phyloP scores from a whole-genome alignment of 805 yeast genomes.

The Metschnikowia reukaufii region DNA sequence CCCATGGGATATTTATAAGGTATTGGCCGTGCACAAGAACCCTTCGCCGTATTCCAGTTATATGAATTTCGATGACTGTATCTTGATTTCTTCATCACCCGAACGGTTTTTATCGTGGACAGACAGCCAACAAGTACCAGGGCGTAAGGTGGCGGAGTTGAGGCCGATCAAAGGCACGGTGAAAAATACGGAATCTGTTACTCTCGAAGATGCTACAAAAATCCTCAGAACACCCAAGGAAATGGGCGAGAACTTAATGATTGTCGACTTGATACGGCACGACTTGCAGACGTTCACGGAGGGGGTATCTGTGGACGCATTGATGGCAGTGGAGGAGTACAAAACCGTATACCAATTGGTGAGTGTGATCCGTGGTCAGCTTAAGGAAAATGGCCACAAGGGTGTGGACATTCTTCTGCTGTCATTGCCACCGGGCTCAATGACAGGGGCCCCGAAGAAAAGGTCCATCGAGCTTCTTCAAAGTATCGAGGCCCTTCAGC shows the following conservation, averaged over 20 bases:
- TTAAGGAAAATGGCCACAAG: constrained; percentile 39
- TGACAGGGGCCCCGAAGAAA: constrained; percentile 99
- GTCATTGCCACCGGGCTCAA: constrained; percentile 95
- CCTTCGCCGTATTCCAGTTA: constrained; percentile 93
- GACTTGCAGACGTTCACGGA: constrained; percentile 72
- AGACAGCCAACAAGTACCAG: constrained; percentile 28
- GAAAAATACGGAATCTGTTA: constrained; percentile 55
- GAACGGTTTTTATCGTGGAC: constrained; percentile 89
- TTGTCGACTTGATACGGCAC: constrained; percentile 92
- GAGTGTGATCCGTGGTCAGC: constrained; percentile 75
- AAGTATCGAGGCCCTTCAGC: constrained; percentile 48
- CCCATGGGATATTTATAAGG: constrained; percentile 81
- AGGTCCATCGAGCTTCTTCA: constrained; percentile 84
- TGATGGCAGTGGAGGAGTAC: constrained; percentile 93
- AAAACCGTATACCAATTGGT: constrained; percentile 89
- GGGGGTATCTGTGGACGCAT: constrained; percentile 66
- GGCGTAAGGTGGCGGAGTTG: constrained; percentile 58
- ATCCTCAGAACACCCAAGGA: constrained; percentile 85
- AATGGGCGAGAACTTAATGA: constrained; percentile 94
- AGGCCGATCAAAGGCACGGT: constrained; percentile 98
- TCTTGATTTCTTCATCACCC: constrained; percentile 85
- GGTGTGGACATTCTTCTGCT: constrained; percentile 80
- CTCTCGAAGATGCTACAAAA: constrained; percentile 55
- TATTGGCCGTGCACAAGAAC: constrained; percentile 59
- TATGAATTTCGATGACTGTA: constrained; percentile 63